Evolutionary conservation across 1,284 basidiomycete genomes (phyloP).

Genomic region (Marasmius fiardii): DNA sequence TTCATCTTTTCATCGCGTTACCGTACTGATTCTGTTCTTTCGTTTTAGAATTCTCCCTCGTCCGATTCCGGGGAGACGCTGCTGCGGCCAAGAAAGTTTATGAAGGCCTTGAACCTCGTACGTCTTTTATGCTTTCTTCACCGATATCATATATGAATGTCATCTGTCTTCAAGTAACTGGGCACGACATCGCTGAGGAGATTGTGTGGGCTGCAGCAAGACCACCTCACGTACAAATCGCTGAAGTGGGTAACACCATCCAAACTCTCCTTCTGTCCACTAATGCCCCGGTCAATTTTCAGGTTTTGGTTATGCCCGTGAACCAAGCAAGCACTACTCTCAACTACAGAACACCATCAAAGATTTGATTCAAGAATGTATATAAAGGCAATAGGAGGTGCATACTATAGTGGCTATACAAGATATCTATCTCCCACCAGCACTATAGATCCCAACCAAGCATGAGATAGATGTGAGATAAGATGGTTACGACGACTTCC

Average conservation of each 20-base stretch:
- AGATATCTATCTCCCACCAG: neutral
- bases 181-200: constrained; percentile 91
- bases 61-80: constrained; percentile 85
- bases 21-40: constrained; percentile 60
- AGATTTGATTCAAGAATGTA: constrained; percentile 13
- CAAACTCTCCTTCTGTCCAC: neutral
- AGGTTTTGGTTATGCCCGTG: constrained; percentile 70
- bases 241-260: constrained; percentile 37
- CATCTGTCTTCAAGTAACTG: constrained; percentile 58
- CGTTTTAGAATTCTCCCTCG: constrained; percentile 87
- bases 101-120: constrained; percentile 77
- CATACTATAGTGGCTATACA: neutral
- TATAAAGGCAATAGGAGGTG: neutral
- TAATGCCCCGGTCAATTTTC: too few relatives aligned
- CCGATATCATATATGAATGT: constrained; percentile 1
- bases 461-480: neutral
- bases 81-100: constrained; percentile 86
- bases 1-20: constrained; percentile 4
- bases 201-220: constrained; percentile 94
- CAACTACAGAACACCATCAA: constrained; percentile 42
- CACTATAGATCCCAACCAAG: neutral
- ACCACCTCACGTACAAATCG: constrained; percentile 84
- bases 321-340: constrained; percentile 78
- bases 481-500: constrained; percentile 18
- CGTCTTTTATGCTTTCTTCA: constrained; percentile 24